Evolutionary conservation across 2,329 filamentous ascomycete species (phyloP).

Genomic region (Aspergillus oerlinghausenensis): DNA sequence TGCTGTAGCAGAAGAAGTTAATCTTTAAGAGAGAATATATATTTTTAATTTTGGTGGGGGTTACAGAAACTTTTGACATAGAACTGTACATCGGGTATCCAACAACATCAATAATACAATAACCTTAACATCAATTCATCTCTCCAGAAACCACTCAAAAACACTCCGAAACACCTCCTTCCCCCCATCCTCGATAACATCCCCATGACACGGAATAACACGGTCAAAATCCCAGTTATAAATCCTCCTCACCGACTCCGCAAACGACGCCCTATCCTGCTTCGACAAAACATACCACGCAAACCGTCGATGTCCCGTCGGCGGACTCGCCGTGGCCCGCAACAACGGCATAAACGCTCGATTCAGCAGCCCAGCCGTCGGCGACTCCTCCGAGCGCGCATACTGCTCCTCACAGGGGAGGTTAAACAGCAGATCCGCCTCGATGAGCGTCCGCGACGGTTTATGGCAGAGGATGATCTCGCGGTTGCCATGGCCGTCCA

Average conservation of each 20-base stretch:
- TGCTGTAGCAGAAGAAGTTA: no score
- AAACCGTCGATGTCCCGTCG: conserved; percentile 72
- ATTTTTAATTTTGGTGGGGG: no score
- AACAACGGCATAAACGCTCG: conserved; percentile 54
- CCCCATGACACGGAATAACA: conserved; percentile 87
- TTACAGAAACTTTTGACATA: no score
- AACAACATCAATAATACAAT: not conserved
- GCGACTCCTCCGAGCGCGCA: conserved; percentile 49
- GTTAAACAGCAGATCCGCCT: conserved; percentile 90
- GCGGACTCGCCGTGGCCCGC: conserved; percentile 45
- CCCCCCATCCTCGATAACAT: conserved; percentile 68
- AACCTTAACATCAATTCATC: not conserved
- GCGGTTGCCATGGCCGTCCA: conserved; percentile 72
- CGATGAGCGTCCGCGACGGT: conserved; percentile 70
- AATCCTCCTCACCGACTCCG: conserved; percentile 64
- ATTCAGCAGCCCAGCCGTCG: conserved; percentile 53
- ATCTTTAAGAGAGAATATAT: no score
- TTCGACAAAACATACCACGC: conserved; percentile 68
- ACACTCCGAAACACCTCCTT: conserved; percentile 74
- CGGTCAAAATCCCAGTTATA: conserved; percentile 75
- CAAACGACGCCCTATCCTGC: conserved; percentile 63
- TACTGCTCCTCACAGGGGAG: conserved; percentile 83
- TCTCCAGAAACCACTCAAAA: conserved; percentile 65
- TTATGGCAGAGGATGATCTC: conserved; percentile 83
- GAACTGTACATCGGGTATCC: not conserved